phyloP scores from a whole-genome alignment of 2,329 filamentous ascomycete species.

The Mollisiaceae sp. region DNA sequence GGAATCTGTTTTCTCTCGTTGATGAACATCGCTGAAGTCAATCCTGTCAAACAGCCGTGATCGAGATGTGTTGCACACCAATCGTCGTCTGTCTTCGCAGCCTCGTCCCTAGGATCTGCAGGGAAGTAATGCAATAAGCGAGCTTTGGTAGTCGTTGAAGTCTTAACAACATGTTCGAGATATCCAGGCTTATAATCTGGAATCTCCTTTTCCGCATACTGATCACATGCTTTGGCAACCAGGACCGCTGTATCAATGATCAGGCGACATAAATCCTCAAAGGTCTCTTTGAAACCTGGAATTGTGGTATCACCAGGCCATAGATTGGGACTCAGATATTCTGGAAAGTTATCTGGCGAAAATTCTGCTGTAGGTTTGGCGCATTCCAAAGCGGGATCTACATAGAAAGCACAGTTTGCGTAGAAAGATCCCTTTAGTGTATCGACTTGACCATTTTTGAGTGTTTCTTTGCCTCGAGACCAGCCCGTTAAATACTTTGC shows the following conservation, averaged over 20 bases:
- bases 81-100: slow-evolving; percentile 69
- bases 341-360: slow-evolving; percentile 70
- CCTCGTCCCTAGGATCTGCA: slow-evolving; percentile 48
- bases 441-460: slow-evolving; percentile 78
- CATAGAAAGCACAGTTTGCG: slow-evolving; percentile 81
- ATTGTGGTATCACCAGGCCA: slow-evolving; percentile 77
- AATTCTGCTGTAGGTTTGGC: slow-evolving; percentile 64
- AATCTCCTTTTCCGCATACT: slow-evolving; percentile 81
- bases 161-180: slow-evolving; percentile 84
- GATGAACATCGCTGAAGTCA: slow-evolving; percentile 96
- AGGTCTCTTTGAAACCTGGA: slow-evolving; percentile 74
- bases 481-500: slow-evolving; percentile 74
- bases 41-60: slow-evolving; percentile 89
- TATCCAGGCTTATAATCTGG: slow-evolving; percentile 77
- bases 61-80: slow-evolving; percentile 95
- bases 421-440: slow-evolving; percentile 85
- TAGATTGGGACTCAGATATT: slow-evolving; percentile 88
- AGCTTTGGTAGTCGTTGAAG: slow-evolving; percentile 88
- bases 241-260: slow-evolving; percentile 90
- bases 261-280: slow-evolving; percentile 78
- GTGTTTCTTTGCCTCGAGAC: slow-evolving; percentile 82
- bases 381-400: slow-evolving; percentile 65
- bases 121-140: slow-evolving; percentile 94
- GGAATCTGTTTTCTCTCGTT: slow-evolving; percentile 66
- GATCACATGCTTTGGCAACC: slow-evolving; percentile 89